Evolutionary conservation across 164 flowering plant genomes (phyloP).

Genomic region (Umbilicus rupestris): DNA sequence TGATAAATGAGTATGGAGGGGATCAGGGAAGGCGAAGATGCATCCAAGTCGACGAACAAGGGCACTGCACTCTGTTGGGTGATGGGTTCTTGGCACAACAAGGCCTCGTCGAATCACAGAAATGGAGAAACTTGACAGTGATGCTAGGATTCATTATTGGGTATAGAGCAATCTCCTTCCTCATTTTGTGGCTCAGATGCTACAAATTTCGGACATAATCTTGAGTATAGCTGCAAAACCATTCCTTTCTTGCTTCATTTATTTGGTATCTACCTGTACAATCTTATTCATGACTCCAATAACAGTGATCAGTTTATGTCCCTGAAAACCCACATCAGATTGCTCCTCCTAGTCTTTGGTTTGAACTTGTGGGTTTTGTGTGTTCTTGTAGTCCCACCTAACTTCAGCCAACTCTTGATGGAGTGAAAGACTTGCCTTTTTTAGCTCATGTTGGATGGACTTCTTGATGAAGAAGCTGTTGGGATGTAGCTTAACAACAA

Average conservation of each 20-base stretch:
- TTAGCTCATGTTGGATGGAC: background rate
- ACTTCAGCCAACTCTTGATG: background rate
- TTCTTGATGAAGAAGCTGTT: background rate
- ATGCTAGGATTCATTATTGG: conserved; percentile 65
- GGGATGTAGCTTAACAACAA: conserved; percentile 8
- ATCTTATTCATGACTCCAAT: background rate
- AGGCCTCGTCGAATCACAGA: conserved; percentile 43
- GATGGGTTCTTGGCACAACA: conserved; percentile 54
- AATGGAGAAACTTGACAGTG: conserved; percentile 72
- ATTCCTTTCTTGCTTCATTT: background rate
- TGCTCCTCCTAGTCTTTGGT: background rate
- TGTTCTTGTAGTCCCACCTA: background rate
- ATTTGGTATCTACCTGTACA: background rate
- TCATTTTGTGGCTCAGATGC: conserved; percentile 29
- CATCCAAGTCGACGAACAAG: conserved; percentile 8
- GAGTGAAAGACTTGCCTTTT: background rate
- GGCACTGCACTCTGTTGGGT: conserved; percentile 43
- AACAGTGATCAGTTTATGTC: background rate
- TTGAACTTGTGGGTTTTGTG: conserved; percentile 1
- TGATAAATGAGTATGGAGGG: conserved; percentile 87
- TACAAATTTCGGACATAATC: conserved; percentile 26
- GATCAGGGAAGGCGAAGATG: conserved; percentile 26
- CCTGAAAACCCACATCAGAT: background rate
- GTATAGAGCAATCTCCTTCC: conserved; percentile 49
- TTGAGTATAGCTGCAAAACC: background rate